A percentile compares a stretch with the other conserved stretches of the same genome.
Evolutionary conservation across 2,329 filamentous ascomycete species (phyloP).

Genomic region (Botryosphaeria agaves): DNA sequence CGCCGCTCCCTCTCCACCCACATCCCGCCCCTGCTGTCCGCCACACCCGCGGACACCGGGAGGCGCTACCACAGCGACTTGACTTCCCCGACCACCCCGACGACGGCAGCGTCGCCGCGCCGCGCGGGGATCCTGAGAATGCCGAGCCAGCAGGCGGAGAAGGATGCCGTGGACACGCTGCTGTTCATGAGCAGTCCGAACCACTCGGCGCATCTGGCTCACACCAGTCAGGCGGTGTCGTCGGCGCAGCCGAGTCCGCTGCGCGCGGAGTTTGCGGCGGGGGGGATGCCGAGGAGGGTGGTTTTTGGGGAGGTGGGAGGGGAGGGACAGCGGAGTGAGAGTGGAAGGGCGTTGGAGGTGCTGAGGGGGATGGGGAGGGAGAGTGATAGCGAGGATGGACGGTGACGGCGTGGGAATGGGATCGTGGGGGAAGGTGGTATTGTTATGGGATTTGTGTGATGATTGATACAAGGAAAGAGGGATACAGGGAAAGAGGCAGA

Average conservation of each 20-base stretch:
- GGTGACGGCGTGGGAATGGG: no score
- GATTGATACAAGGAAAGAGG: no score
- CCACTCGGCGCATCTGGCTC: constrained; percentile 47
- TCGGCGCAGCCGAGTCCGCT: constrained; percentile 13
- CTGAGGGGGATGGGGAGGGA: no score
- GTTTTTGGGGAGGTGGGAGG: neutral
- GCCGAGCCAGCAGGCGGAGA: constrained; percentile 53
- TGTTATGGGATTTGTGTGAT: no score
- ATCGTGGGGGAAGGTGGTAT: no score
- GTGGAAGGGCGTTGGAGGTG: no score
- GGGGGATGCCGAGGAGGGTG: neutral
- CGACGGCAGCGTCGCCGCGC: constrained; percentile 5
- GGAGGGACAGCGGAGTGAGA: neutral
- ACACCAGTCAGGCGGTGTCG: constrained; percentile 17
- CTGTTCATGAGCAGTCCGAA: constrained; percentile 70
- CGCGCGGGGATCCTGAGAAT: constrained; percentile 41
- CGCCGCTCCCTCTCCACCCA: constrained; percentile 3
- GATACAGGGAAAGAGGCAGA: no score
- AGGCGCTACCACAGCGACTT: constrained; percentile 12
- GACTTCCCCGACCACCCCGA: constrained; percentile 8
- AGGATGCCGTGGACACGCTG: constrained; percentile 65
- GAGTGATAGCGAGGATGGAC: no score
- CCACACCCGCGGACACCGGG: constrained; percentile 6
- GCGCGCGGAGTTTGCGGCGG: constrained; percentile 10
- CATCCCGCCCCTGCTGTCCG: neutral